phyloP scores from a whole-genome alignment of 2,329 filamentous ascomycete species.

The Fusarium odoratissimum region DNA sequence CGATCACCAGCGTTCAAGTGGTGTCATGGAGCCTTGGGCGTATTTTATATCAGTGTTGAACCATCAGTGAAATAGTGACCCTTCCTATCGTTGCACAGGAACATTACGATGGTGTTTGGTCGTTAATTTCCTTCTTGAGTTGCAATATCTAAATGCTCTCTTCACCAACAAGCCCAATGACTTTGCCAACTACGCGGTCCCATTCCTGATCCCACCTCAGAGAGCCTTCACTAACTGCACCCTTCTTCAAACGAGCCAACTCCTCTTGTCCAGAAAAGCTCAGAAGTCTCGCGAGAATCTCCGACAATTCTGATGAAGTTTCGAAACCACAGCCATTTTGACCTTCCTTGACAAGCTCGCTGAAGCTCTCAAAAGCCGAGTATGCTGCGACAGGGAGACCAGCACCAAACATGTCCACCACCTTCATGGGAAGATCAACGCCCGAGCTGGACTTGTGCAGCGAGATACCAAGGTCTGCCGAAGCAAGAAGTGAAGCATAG shows the following conservation, averaged over 20 bases:
- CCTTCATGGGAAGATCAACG: conserved; percentile 98
- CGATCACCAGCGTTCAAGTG: conserved; percentile 29
- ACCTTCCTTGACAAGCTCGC: conserved; percentile 88
- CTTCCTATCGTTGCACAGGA: neutral
- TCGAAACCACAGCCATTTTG: conserved; percentile 89
- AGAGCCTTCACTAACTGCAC: conserved; percentile 79
- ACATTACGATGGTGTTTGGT: neutral
- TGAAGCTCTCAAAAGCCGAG: conserved; percentile 86
- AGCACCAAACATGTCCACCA: conserved; percentile 98
- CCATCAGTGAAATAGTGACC: conserved; percentile 2
- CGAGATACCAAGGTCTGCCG: conserved; percentile 89
- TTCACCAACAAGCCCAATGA: conserved; percentile 66
- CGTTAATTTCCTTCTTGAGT: neutral
- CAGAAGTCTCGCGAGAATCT: conserved; percentile 74
- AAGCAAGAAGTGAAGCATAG: conserved; percentile 85
- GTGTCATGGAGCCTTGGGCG: conserved; percentile 34
- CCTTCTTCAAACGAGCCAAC: conserved; percentile 71
- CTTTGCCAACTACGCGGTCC: conserved; percentile 81
- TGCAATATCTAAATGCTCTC: conserved; percentile 20
- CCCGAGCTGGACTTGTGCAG: conserved; percentile 94
- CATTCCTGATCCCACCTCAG: conserved; percentile 93
- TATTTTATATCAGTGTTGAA: conserved; percentile 31
- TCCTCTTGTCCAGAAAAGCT: conserved; percentile 60
- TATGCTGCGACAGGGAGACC: conserved; percentile 92
- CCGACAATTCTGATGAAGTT: conserved; percentile 72